Conservation (phyloP, 805 yeast species). For the Ogataea trehalophila region DNA sequence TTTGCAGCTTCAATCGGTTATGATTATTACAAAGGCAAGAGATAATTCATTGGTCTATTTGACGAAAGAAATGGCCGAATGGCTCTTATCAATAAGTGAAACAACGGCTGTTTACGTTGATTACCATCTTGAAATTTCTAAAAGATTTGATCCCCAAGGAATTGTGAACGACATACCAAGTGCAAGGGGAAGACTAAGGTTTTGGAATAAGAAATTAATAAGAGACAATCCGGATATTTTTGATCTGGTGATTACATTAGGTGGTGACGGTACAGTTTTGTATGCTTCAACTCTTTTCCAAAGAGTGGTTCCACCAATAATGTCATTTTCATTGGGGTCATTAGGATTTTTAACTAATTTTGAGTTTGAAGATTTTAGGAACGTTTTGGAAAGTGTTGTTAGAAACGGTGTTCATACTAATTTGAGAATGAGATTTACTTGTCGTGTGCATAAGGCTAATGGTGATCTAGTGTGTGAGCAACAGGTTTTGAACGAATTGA, state of each 20-base stretch:
- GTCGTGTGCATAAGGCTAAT: constrained; percentile 56
- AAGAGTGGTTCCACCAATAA: constrained; percentile 82
- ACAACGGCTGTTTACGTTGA: constrained; percentile 61
- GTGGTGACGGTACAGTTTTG: constrained; percentile 96
- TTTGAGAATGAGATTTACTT: constrained; percentile 81
- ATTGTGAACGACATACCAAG: constrained; percentile 44
- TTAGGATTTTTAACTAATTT: constrained; percentile 90
- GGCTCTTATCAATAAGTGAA: constrained; percentile 47
- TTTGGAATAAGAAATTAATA: constrained; percentile 66
- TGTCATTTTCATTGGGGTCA: constrained; percentile 85
- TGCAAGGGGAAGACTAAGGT: constrained; percentile 44
- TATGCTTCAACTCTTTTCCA: constrained; percentile 86
- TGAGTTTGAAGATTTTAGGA: constrained; percentile 67
- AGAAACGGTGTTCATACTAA: constrained; percentile 72
- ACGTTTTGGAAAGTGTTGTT: constrained; percentile 51
- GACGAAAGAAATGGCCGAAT: constrained; percentile 75
- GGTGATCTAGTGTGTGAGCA: constrained; percentile 58
- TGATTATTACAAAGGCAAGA: constrained; percentile 87
- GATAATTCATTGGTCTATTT: constrained; percentile 73
- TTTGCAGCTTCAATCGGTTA: constrained; percentile 61
- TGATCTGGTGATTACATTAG: constrained; percentile 82
- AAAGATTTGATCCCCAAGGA: constrained; percentile 57
- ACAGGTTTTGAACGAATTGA: constrained; percentile 85
- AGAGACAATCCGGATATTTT: constrained; percentile 40
- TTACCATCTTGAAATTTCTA: constrained; percentile 52